Conservation (phyloP, 805 yeast genomes). For the Wickerhamiella australiensis region DNA sequence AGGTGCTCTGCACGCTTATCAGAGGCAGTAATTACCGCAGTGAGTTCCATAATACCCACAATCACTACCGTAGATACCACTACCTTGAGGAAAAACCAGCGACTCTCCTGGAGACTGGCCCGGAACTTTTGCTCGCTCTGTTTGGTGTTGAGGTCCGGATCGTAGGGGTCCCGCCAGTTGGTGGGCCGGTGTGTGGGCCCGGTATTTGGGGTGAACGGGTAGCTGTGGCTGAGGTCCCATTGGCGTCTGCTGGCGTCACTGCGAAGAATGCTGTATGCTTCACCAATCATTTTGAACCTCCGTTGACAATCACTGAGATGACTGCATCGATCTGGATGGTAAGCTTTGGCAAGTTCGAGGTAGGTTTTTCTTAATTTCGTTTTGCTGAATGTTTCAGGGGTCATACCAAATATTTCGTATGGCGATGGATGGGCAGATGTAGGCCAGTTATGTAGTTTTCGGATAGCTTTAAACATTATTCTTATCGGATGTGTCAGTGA, state of each 20-base stretch:
- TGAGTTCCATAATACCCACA: slow-evolving; percentile 32
- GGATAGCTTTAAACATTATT: background rate
- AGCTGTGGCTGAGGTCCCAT: slow-evolving; percentile 19
- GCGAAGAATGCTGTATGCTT: slow-evolving; percentile 47
- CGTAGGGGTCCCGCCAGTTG: slow-evolving; percentile 4
- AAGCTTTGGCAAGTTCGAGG: slow-evolving; percentile 52
- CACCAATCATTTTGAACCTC: slow-evolving; percentile 43
- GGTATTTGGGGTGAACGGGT: slow-evolving; percentile 1
- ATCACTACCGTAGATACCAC: slow-evolving; percentile 33
- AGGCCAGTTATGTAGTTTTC: slow-evolving; percentile 41
- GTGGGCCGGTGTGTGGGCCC: background rate
- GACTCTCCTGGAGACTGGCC: slow-evolving; percentile 31
- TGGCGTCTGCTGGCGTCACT: slow-evolving; percentile 34
- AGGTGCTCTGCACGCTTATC: slow-evolving; percentile 22
- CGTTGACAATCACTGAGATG: slow-evolving; percentile 13
- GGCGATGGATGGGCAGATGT: slow-evolving; percentile 46
- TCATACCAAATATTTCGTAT: slow-evolving; percentile 49
- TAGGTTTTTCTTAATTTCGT: slow-evolving; percentile 38
- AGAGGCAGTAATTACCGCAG: slow-evolving; percentile 23
- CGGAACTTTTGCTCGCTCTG: slow-evolving; percentile 28
- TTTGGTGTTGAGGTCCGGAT: slow-evolving; percentile 14
- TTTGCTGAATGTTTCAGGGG: slow-evolving; percentile 29
- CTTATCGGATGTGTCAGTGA: background rate
- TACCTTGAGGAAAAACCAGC: slow-evolving; percentile 35
- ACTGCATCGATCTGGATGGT: slow-evolving; percentile 57